A percentile compares a stretch with the other conserved stretches of the same genome.
Evolutionary conservation across 2,329 filamentous ascomycete species (phyloP).

Genomic region (Hymenoscyphus fructigenus): DNA sequence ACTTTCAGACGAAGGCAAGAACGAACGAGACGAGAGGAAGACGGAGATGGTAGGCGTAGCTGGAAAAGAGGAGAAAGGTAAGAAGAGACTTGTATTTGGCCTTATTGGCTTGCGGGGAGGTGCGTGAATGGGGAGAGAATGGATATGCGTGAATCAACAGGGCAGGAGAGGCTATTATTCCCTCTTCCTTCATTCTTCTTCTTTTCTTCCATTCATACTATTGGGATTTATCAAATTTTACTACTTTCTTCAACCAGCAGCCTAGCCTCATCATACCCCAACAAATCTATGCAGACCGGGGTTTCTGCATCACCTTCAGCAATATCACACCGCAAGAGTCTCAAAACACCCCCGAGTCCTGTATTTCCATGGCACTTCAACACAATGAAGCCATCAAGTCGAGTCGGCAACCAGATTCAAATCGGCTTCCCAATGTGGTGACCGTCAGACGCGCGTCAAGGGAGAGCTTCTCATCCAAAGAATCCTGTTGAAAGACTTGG

Average conservation of each 20-base stretch:
- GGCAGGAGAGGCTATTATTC: slow-evolving; percentile 1
- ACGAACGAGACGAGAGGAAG: not conserved
- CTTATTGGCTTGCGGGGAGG: not conserved
- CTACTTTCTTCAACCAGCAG: not conserved
- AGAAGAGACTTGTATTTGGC: not conserved
- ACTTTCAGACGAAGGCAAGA: not conserved
- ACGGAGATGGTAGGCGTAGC: no score
- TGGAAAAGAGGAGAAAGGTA: not conserved
- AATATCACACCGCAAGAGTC: slow-evolving; percentile 11
- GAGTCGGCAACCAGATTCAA: not conserved
- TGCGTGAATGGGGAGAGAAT: not conserved
- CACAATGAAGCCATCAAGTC: not conserved
- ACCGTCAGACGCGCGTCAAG: slow-evolving; percentile 13
- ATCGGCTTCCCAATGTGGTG: slow-evolving; percentile 7
- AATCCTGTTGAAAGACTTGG: not conserved
- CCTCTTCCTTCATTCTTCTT: not conserved
- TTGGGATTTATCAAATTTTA: not conserved
- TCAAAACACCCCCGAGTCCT: not conserved
- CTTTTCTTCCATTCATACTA: not conserved
- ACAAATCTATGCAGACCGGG: slow-evolving; percentile 8
- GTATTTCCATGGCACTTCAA: not conserved
- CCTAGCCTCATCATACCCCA: slow-evolving; percentile 3
- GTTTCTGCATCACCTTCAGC: not conserved
- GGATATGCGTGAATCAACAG: not conserved
- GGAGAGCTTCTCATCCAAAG: not conserved